Conservation (phyloP, 495 filamentous ascomycete species). For the Hypoxylon rickii region DNA sequence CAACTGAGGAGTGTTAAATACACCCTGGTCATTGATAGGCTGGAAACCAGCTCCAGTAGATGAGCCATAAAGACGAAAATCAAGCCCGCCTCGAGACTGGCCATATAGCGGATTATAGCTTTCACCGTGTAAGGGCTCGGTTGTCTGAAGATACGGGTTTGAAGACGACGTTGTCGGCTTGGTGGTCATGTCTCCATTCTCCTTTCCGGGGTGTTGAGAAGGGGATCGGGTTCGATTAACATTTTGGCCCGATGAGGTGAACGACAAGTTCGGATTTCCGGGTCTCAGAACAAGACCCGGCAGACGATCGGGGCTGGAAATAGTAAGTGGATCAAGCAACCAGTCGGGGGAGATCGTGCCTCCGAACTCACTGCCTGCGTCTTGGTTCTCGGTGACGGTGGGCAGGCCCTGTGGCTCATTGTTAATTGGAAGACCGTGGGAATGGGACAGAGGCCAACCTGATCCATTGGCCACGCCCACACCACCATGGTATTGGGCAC, state of each 20-base stretch:
- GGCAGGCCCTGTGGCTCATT: slow-evolving; percentile 21
- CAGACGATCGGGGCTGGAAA: slow-evolving; percentile 30
- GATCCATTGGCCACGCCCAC: slow-evolving; percentile 9
- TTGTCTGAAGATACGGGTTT: slow-evolving; percentile 40
- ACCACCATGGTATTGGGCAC: not conserved
- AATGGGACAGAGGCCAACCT: slow-evolving; percentile 24
- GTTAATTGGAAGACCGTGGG: slow-evolving; percentile 28
- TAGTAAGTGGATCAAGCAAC: not conserved
- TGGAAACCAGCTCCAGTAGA: slow-evolving; percentile 39
- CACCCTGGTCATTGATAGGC: slow-evolving; percentile 30
- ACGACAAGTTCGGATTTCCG: slow-evolving; percentile 36
- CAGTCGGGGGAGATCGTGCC: too few relatives aligned
- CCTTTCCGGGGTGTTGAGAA: slow-evolving; percentile 19
- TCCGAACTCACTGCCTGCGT: slow-evolving; percentile 36
- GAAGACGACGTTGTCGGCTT: slow-evolving; percentile 27
- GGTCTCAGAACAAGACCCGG: slow-evolving; percentile 35
- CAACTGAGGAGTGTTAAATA: slow-evolving; percentile 33
- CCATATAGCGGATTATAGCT: slow-evolving; percentile 51
- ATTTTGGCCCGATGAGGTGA: slow-evolving; percentile 21
- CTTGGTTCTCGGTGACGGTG: slow-evolving; percentile 11
- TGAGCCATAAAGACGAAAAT: slow-evolving; percentile 36
- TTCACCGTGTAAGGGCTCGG: slow-evolving; percentile 38
- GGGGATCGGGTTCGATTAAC: slow-evolving; percentile 29
- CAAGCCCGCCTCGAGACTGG: slow-evolving; percentile 39
- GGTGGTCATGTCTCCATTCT: slow-evolving; percentile 22